Evolutionary conservation across 2,329 filamentous ascomycete species (phyloP).

Genomic region (Verticillium zaregamsianum): DNA sequence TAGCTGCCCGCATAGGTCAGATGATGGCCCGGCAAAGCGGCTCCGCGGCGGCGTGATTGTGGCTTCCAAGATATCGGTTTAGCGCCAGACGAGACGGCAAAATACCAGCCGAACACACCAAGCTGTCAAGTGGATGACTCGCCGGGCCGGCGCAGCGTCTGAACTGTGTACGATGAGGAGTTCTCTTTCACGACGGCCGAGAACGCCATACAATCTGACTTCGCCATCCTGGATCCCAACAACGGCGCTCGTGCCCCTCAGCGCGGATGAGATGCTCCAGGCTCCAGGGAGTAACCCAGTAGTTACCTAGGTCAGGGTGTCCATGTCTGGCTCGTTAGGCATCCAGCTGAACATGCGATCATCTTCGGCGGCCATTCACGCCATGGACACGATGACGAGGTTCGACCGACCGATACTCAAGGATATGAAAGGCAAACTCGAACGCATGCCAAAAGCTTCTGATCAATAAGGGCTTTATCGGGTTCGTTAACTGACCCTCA

Average conservation of each 20-base stretch:
- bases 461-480: constrained; percentile 28
- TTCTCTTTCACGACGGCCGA: constrained; percentile 67
- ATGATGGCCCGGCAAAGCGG: background rate
- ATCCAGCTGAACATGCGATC: constrained; percentile 38
- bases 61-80: background rate
- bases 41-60: background rate
- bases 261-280: constrained; percentile 62
- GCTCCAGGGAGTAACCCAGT: constrained; percentile 73
- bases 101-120: background rate
- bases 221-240: constrained; percentile 61
- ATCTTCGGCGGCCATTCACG: constrained; percentile 64
- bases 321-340: constrained; percentile 62
- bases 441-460: constrained; percentile 31
- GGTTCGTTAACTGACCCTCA: too few relatives aligned
- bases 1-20: background rate
- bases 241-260: constrained; percentile 66
- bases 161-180: constrained; percentile 61
- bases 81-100: background rate
- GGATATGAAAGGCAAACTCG: constrained; percentile 49
- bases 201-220: constrained; percentile 63
- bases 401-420: constrained; percentile 47
- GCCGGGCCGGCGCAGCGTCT: too few relatives aligned
- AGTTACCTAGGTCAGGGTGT: constrained; percentile 55
- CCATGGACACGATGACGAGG: constrained; percentile 70
- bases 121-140: background rate